Evolutionary conservation across 108 stramenopile genomes (phyloP).

Genomic region (Tribonema minus): DNA sequence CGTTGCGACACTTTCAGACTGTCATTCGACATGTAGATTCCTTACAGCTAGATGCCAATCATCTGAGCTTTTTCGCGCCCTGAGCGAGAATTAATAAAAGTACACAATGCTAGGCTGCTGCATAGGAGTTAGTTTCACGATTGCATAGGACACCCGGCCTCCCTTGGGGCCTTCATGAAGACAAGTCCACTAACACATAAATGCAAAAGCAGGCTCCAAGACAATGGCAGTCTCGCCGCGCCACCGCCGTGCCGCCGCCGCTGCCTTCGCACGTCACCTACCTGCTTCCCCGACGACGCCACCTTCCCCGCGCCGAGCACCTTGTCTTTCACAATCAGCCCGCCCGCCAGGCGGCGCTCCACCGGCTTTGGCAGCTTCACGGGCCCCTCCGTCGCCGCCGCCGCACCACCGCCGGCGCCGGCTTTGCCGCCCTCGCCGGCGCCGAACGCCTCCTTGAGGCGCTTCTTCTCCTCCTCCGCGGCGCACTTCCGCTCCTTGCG

Average conservation of each 20-base stretch:
- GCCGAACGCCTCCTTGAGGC: slow-evolving; percentile 13
- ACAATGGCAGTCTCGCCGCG: too few species aligned
- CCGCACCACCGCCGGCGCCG: slow-evolving; percentile 8
- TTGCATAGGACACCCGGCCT: too few species aligned
- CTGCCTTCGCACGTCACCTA: neutral
- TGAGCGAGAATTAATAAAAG: too few species aligned
- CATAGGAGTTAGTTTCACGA: too few species aligned
- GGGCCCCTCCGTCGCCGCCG: neutral
- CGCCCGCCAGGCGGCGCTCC: slow-evolving; percentile 29
- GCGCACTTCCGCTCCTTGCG: neutral
- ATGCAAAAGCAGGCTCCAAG: neutral
- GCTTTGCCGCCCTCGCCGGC: slow-evolving; percentile 1
- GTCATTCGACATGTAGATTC: too few species aligned
- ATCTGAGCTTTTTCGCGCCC: too few species aligned
- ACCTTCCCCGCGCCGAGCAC: slow-evolving; percentile 37
- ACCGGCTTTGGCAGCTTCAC: slow-evolving; percentile 11
- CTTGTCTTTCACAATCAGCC: slow-evolving; percentile 35
- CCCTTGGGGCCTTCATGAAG: too few species aligned
- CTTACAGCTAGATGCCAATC: too few species aligned
- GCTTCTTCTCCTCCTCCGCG: slow-evolving; percentile 23
- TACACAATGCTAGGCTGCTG: too few species aligned
- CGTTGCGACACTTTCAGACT: too few species aligned
- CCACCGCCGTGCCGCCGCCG: too few species aligned
- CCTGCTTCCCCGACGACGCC: slow-evolving; percentile 26
- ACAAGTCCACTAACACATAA: slow-evolving; percentile 4